Evolutionary conservation across 805 yeast genomes (phyloP).

Genomic region (Candida coquimbonensis): DNA sequence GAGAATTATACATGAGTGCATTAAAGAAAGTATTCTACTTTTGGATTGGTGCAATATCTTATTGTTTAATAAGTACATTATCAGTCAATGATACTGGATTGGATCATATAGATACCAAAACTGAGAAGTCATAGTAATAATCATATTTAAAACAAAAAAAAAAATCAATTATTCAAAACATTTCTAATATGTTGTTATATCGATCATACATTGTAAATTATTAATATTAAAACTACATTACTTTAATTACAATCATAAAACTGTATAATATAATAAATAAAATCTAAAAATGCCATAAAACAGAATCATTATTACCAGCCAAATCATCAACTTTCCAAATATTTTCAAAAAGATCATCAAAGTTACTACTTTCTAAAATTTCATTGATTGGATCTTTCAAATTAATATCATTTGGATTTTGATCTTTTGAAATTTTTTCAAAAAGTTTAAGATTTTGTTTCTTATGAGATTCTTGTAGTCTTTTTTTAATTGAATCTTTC

Average conservation of each 20-base stretch:
- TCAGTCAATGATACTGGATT: neutral
- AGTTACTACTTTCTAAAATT: neutral
- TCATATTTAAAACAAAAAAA: neutral
- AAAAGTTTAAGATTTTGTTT: neutral
- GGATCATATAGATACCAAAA: neutral
- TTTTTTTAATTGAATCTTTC: neutral
- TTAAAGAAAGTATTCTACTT: neutral
- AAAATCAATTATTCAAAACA: too few species aligned
- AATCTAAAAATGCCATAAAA: neutral
- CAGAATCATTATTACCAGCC: neutral
- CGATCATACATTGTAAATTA: too few species aligned
- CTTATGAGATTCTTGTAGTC: slow-evolving; percentile 1
- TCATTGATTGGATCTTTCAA: neutral
- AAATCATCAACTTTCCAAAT: slow-evolving; percentile 1
- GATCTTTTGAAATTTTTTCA: neutral
- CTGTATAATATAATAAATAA: neutral
- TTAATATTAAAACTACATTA: too few species aligned
- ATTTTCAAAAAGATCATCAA: slow-evolving; percentile 1
- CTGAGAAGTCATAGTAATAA: neutral
- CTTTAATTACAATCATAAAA: too few species aligned
- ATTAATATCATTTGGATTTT: neutral
- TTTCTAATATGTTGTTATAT: too few species aligned
- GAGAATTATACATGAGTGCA: neutral
- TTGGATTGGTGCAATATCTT: slow-evolving; percentile 1
- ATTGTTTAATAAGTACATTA: neutral